Base-by-base conservation (phyloP, 129 eudicot species). In the Deinandra increscens region DNA sequence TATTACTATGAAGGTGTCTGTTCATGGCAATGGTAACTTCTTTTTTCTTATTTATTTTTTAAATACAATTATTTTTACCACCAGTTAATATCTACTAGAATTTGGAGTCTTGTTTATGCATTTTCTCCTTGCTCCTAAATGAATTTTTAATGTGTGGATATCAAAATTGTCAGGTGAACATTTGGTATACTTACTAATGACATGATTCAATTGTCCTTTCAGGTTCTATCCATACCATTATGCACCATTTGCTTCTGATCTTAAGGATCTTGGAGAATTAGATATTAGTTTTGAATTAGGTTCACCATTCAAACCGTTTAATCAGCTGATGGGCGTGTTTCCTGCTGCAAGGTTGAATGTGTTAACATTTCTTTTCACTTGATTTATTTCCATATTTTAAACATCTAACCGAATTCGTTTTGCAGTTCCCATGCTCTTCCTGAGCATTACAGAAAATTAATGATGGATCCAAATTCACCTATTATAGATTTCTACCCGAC, bases 231-330 rank as follows among this genome's bases (percentile, higher is more conserved):
- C 99, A 50, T 94, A 94, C 60, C 99, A 94, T 84, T 94, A 94
- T 83, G 99, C 99, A 7, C 99, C 99, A 44, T 94, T 94, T 89
- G 99, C 99, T 71, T 94, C 99, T 59, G 99, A 94, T 83, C 97
- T 94, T 54, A 94, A 82, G 78, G 92, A 77, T 75, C 91, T 94
- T 73, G 97, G 85, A 26, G 85, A 85, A 60, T 68, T 94, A 82
- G 64, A 82, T 76, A 83, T 89, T 73, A 83, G 51, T 54, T 94
- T 89, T 82, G 93, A 94, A 72, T 68, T 94, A 17, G 99, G 99
- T 41, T 77, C 90, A 36, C 99, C 97, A 1, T 94, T 94, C 70
- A 94, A 89, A 76, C 99, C 99, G 44, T 94, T 94, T 64, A 91
- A 94, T 81, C 99, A 94, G 78, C 86, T 94, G 65, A 75, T 94